Conservation (phyloP, 192 early-diverging fungal species). For the Coemansia sp. region DNA sequence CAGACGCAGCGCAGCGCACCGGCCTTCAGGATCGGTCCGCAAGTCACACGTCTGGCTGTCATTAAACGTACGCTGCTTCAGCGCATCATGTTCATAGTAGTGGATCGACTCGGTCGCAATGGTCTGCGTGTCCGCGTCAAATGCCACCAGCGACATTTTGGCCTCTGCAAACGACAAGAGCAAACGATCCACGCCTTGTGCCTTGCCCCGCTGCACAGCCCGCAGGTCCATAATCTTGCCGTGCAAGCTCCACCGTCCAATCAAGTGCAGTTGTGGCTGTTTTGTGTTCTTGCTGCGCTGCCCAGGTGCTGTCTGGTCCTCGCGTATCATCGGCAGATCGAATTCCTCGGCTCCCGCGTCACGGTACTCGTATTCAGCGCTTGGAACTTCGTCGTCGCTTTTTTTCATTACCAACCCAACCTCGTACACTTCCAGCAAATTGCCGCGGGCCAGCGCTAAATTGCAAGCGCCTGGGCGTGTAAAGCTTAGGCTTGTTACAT, state of each 20-base stretch:
- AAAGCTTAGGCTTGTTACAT: constrained; percentile 42
- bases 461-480: constrained; percentile 35
- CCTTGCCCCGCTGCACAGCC: constrained; percentile 24
- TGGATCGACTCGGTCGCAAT: constrained; percentile 94
- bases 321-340: constrained; percentile 40
- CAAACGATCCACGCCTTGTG: constrained; percentile 27
- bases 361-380: constrained; percentile 35
- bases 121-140: constrained; percentile 65
- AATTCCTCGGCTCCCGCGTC: constrained; percentile 27
- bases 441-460: constrained; percentile 48
- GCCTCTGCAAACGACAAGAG: constrained; percentile 47
- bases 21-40: constrained; percentile 76
- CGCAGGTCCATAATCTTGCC: constrained; percentile 43
- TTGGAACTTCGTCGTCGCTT: constrained; percentile 19
- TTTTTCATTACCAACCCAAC: constrained; percentile 16
- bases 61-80: constrained; percentile 63
- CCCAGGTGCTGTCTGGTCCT: constrained; percentile 10
- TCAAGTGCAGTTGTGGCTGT: constrained; percentile 42
- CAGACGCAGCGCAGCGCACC: constrained; percentile 86
- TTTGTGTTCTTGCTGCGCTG: constrained; percentile 13
- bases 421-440: constrained; percentile 45
- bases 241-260: constrained; percentile 44
- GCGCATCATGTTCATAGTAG: constrained; percentile 92
- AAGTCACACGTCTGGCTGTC: constrained; percentile 39
- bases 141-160: constrained; percentile 91